Evolutionary conservation across 495 filamentous ascomycete genomes (phyloP), one percentile per base, ranked within the genome.

Genomic region (Tetracladium setigerum): DNA sequence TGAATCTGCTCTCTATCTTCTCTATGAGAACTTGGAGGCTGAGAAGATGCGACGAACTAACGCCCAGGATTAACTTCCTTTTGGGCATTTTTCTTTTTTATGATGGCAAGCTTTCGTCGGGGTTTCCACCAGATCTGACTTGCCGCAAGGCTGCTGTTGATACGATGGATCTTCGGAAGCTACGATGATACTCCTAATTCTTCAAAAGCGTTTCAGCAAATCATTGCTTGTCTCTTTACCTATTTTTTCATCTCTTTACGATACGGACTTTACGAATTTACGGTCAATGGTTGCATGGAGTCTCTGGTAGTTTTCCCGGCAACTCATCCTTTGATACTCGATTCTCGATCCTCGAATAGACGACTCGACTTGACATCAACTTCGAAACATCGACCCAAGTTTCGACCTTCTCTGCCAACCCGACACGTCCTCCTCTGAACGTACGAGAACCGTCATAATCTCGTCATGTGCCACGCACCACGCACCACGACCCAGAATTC

Each of bases 11-110:
- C 75, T 98, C 8, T 97, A 91, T 64, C 79, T 97, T 31, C 77
- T 98, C 41, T 98, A 98, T 69, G 92, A 98, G 76, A 97, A 98
- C 67, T 80, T 98, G 30, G 92, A 98, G 68, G 92, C 89, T 14
- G 92, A 98, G 74, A 98, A 98, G 76, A 87, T 88, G 78, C 87
- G 91, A 50, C 86, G 94, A 61, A 87, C 84, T 70, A 85, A 92
- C 66, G 71, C 79, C 48, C 84, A 89, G 69, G 85, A 94, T 67
- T 77, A 70, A 44, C 47, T 36, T 42, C 12, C 19, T 34, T 31
- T 44, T 53, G 53, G 44, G 42, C 33, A 27, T 40, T 52, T 61
- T 58, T 59, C 53, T 62, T 57, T 68, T 59, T 51, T 47, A 32
- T 52, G 40, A 30, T 35, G 48, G 46, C 48, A 56, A 51, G 55